Conservation (phyloP, 202 grass and related monocot genomes). For the Thinopyrum obtusiflorum region DNA sequence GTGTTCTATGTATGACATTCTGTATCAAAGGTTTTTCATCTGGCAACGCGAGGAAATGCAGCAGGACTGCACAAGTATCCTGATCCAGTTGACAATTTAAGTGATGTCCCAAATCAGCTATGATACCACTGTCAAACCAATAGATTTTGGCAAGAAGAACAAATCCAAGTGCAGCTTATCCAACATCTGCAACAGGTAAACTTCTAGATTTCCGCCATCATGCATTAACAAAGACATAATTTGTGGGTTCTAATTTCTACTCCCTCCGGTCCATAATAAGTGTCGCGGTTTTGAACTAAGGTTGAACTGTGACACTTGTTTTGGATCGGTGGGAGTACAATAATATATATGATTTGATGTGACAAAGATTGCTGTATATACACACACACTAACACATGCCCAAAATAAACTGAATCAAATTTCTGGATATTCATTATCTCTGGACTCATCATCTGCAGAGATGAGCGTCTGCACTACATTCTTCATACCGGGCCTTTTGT, state of each 20-base stretch:
- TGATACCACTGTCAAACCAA: neutral
- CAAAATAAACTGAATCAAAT: neutral
- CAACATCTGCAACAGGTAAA: neutral
- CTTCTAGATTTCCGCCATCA: neutral
- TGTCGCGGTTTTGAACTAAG: no score
- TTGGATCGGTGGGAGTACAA: neutral
- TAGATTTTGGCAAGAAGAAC: neutral
- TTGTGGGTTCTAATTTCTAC: neutral
- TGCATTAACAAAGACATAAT: neutral
- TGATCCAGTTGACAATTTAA: neutral
- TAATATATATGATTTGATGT: neutral
- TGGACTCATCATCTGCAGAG: conserved; percentile 21
- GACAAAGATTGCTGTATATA: neutral
- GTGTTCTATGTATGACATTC: neutral
- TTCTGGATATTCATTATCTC: neutral
- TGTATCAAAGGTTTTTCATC: neutral
- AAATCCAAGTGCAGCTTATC: neutral
- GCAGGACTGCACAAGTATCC: neutral
- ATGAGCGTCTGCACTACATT: conserved; percentile 38
- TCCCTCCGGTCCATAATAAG: no score
- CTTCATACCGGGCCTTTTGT: conserved; percentile 38
- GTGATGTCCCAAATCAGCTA: neutral
- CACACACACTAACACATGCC: neutral
- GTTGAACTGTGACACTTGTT: no score
- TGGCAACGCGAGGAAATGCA: conserved; percentile 2